Conservation (phyloP, 2,329 filamentous ascomycete species). For the Alternaria triticina region DNA sequence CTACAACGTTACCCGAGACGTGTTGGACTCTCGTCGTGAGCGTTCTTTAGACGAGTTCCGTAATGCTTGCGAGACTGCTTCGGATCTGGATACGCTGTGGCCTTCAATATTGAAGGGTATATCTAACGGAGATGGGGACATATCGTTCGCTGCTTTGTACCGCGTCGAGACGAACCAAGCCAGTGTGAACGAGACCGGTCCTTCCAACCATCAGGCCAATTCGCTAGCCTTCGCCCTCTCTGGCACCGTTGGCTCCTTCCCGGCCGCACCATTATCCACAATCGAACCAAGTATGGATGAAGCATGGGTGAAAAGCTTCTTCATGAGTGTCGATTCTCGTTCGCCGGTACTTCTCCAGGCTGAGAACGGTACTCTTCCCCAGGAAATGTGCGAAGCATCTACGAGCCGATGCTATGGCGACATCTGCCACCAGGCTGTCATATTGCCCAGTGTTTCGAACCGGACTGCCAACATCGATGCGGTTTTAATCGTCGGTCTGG, state of each 20-base stretch:
- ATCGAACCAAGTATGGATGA: not conserved
- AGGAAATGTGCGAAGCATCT: constrained; percentile 1
- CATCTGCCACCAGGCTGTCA: not conserved
- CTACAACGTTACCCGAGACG: not conserved
- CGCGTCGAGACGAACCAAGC: not conserved
- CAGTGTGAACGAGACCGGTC: not conserved
- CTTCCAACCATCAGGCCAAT: not conserved
- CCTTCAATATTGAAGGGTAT: not conserved
- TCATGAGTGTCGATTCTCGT: not conserved
- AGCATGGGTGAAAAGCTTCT: not conserved
- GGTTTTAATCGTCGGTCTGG: not conserved
- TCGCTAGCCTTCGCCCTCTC: not conserved
- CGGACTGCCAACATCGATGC: not conserved
- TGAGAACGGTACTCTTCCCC: not conserved
- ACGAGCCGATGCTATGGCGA: constrained; percentile 4
- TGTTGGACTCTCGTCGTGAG: not conserved
- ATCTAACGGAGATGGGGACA: not conserved
- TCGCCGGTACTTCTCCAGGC: not conserved
- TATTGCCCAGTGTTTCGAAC: not conserved
- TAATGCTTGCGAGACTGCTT: not conserved
- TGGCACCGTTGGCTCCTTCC: not conserved
- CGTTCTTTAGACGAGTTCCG: not conserved
- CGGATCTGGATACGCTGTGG: not conserved
- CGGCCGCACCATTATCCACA: not conserved
- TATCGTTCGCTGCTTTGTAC: not conserved